phyloP scores from a whole-genome alignment of 306 rosid species.

The Senna siamea region DNA sequence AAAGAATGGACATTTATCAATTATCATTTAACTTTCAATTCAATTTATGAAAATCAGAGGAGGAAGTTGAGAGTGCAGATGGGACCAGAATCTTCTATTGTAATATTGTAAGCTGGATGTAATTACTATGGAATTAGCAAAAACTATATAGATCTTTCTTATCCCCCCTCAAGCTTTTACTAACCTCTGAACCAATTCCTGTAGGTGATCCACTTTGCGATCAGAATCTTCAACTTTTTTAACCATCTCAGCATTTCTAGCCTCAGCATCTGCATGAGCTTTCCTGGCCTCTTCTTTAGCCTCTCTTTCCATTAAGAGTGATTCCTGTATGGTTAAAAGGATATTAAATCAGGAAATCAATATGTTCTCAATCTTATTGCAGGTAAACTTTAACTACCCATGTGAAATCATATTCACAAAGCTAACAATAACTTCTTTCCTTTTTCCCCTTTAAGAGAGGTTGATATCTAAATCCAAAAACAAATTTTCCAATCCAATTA shows the following conservation, averaged over 20 bases:
- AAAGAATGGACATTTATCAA: not conserved
- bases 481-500: conserved; percentile 5
- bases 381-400: conserved; percentile 1
- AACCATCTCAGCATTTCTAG: conserved; percentile 70
- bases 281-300: conserved; percentile 75
- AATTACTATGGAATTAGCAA: not conserved
- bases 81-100: not conserved
- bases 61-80: conserved; percentile 17
- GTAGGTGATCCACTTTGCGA: conserved; percentile 83
- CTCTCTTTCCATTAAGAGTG: conserved; percentile 65
- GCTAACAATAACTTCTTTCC: not conserved
- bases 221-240: conserved; percentile 79
- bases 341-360: conserved; percentile 37
- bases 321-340: conserved; percentile 55
- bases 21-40: not conserved
- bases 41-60: not conserved
- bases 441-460: conserved; percentile 1
- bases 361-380: conserved; percentile 24
- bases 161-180: conserved; percentile 40
- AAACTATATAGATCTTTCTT: conserved; percentile 9
- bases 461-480: conserved; percentile 1
- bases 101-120: not conserved
- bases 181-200: conserved; percentile 95
- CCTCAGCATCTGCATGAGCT: conserved; percentile 65
- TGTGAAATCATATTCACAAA: not conserved